Conservation (phyloP, 2,329 filamentous ascomycete species). For the Periglandula ipomoeae region DNA sequence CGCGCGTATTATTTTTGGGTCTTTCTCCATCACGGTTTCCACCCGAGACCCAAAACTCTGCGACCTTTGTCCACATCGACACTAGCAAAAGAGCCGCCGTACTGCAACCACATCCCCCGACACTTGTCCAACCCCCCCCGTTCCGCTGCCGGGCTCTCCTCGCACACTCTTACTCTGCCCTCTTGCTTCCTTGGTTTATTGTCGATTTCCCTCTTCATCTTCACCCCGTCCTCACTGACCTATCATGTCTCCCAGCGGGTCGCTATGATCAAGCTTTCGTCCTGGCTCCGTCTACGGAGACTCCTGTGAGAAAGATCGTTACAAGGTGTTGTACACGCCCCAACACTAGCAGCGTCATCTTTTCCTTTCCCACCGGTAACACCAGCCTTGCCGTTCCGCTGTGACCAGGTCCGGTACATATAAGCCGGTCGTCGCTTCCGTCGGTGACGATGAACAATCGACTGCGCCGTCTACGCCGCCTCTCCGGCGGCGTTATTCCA, state of each 20-base stretch:
- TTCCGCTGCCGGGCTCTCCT: neutral
- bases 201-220: conserved; percentile 1
- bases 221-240: conserved; percentile 8
- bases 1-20: neutral
- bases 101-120: conserved; percentile 13
- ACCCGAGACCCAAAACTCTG: conserved; percentile 4
- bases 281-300: conserved; percentile 25
- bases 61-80: conserved; percentile 10
- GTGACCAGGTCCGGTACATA: conserved; percentile 10
- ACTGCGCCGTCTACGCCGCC: conserved; percentile 22
- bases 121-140: conserved; percentile 5
- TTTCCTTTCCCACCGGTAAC: neutral
- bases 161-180: neutral
- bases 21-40: conserved; percentile 6
- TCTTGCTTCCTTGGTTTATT: conserved; percentile 7
- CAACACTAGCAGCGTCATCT: conserved; percentile 2
- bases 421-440: conserved; percentile 14
- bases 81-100: conserved; percentile 17
- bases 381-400: conserved; percentile 2
- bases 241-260: conserved; percentile 24
- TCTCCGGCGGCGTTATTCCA: conserved; percentile 38
- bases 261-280: conserved; percentile 26
- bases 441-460: conserved; percentile 24
- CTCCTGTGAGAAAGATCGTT: conserved; percentile 13
- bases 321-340: conserved; percentile 1